Evolutionary conservation across 352 stramenopile species (phyloP), one percentile per base, ranked within the genome.

Genomic region (Pythium volutum): DNA sequence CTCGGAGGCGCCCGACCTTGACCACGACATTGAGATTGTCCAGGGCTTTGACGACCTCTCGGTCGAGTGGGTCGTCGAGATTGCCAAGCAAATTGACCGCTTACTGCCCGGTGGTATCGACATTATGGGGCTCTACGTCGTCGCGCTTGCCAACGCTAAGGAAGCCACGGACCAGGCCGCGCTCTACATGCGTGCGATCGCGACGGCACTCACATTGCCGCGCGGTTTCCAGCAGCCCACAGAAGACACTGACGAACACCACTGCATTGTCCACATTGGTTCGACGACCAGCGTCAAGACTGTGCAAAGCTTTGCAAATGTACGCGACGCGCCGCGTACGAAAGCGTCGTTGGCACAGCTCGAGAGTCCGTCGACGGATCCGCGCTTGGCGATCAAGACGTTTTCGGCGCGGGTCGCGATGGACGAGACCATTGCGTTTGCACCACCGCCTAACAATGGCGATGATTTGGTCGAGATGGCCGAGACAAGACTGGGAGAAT

Each of bases 71-170:
- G 66, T 84, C 45, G 64, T 80, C 59, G 77, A 88, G 46, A 74
- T 83, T 64, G 71, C 79, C 36, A 76, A 82, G 56, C 82, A 91
- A 52, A 59, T 89, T n/a, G 78, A 89, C 25, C 78, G 75, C 26
- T 45, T 91, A 43, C 64, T 91, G 4, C 79, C 82, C 2, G 82
- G 82, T 6, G 82, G 82, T 20, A 64, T 89, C 29, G 49, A 38
- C 3, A 61, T 91, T 23, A 8, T 84, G 11, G 82, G 82, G 3
- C 59, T 91, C 9, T 91, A 87, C 59, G 76, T 88, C 29, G 51
- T 85, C 50, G 77, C 79, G 29, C 27, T 66, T 12, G 59, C 55
- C 4, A 46, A 70, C 16, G 47, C 68, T 12, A 46, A 38, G n/a
- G 38, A 73, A 5, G 50, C 72, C 3, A 67, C 73, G 4, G 69